Evolutionary conservation across 176 grass and related monocot species (phyloP), one percentile per base, ranked within the genome.

Genomic region (Juncus inflexus): DNA sequence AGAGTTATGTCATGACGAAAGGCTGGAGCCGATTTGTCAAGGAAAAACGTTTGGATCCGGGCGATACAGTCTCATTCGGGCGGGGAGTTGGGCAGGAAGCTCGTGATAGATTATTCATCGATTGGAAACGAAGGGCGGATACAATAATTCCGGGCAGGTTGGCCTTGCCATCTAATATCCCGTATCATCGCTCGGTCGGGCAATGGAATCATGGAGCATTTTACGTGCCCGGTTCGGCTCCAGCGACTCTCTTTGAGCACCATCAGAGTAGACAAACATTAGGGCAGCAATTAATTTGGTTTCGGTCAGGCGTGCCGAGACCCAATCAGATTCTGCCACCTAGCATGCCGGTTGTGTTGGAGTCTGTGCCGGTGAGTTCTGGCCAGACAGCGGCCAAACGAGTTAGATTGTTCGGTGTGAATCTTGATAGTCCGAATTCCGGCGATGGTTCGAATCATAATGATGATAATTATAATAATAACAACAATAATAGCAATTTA

Each of bases 1-100:
- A 99, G 89, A 99, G 95, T 80, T 99, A 99, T 74, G 95, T 99
- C 53, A 99, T 99, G 95, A 99, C 95, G 71, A 99, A 99, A 19
- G 95, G 95, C 0, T 99, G 95, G 95, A 99, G 95, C 80, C 89
- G 95, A 4, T 99, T 99, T 68, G 95, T 99, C 67, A 99, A 99
- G 86, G 95, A 99, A 80, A 99, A 99, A 78, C 77, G 89, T 39
- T 83, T 99, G 9, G 86, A 87, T 64, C 85, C 95, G 3, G 95
- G 95, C 2, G 95, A 99, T 69, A 89, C 89, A 13, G 83, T 99
- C 78, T 94, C 89, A 15, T 99, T 99, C 80, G 90, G 89, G 16
- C 89, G 95, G 42, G 95, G 76, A 45, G 57, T 67, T 41, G 78
- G 80, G 9, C 86, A 90, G 11, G 56, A 64, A 36, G 88, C 56